A percentile compares a stretch with the other conserved stretches of the same genome.
Evolutionary conservation across 176 grass and related monocot species (phyloP).

Genomic region (Carex scoparia): DNA sequence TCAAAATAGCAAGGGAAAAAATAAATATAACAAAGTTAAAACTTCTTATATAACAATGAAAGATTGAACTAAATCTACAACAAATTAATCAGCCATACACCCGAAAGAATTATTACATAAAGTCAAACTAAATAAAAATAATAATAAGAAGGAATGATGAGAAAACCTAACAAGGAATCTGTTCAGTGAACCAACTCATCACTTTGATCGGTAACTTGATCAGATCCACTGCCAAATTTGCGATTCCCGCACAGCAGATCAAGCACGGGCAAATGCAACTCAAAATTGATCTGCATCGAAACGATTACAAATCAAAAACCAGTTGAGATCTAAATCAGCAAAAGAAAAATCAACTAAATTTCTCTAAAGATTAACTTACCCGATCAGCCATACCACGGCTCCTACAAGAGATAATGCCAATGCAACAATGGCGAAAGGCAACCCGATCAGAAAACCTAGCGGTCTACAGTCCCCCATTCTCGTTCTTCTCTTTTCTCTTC

Average conservation of each 20-base stretch:
- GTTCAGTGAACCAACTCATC: conserved; percentile 42
- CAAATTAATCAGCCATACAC: not conserved
- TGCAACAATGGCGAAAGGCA: conserved; percentile 47
- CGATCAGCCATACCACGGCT: conserved; percentile 48
- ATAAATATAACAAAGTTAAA: not conserved
- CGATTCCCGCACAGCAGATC: conserved; percentile 33
- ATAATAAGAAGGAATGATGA: not conserved
- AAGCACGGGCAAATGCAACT: conserved; percentile 62
- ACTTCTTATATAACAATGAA: not conserved
- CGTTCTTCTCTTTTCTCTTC: not conserved
- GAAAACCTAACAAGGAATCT: conserved; percentile 44
- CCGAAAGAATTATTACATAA: not conserved
- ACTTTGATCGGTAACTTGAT: conserved; percentile 56
- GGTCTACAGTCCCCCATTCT: conserved; percentile 36
- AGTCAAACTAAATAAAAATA: not conserved
- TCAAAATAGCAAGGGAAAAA: not conserved
- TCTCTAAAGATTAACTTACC: conserved; percentile 24
- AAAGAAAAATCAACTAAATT: not conserved
- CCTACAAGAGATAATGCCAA: conserved; percentile 46
- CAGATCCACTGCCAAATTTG: conserved; percentile 46
- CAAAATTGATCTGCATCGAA: conserved; percentile 27
- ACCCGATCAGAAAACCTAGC: conserved; percentile 45
- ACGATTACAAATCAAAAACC: not conserved
- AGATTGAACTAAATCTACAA: not conserved
- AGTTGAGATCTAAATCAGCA: not conserved